Conservation (phyloP, 371 early-diverging fungal species). For the Haplosporangium sp. region DNA sequence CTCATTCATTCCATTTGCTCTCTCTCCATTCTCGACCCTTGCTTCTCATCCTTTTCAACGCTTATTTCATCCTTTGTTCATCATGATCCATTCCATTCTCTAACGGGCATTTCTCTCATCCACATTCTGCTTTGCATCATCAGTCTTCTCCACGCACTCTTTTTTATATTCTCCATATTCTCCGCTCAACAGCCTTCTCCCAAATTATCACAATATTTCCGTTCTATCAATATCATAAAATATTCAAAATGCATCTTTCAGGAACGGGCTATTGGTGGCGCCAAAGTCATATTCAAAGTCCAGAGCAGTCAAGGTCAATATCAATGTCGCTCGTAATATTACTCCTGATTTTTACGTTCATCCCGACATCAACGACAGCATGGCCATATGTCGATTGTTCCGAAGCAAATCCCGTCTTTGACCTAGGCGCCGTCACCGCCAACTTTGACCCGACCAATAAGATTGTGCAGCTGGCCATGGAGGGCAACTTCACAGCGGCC, state of each 20-base stretch:
- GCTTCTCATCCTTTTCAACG: not conserved
- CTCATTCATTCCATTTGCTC: too few relatives aligned
- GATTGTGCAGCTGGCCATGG: constrained; percentile 11
- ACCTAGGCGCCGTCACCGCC: constrained; percentile 23
- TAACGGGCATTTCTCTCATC: not conserved
- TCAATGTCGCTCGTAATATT: constrained; percentile 5
- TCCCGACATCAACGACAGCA: constrained; percentile 22
- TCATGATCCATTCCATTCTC: not conserved
- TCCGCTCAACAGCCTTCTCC: too few relatives aligned
- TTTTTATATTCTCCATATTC: too few relatives aligned
- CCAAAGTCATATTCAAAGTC: not conserved
- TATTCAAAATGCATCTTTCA: constrained; percentile 9
- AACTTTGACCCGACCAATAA: constrained; percentile 25
- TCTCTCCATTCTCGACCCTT: constrained; percentile 3
- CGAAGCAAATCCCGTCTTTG: constrained; percentile 18
- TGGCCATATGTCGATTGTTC: constrained; percentile 54
- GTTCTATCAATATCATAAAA: not conserved
- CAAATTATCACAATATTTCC: too few relatives aligned
- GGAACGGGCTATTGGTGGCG: constrained; percentile 25
- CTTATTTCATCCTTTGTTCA: too few relatives aligned
- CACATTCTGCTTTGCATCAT: not conserved
- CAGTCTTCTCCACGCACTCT: constrained; percentile 2
- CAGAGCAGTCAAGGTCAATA: too few relatives aligned
- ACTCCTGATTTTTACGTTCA: constrained; percentile 5
- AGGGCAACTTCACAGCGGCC: constrained; percentile 30